phyloP scores from a whole-genome alignment of 169 alveolate genomes.

The Amoebophrya sp. region DNA sequence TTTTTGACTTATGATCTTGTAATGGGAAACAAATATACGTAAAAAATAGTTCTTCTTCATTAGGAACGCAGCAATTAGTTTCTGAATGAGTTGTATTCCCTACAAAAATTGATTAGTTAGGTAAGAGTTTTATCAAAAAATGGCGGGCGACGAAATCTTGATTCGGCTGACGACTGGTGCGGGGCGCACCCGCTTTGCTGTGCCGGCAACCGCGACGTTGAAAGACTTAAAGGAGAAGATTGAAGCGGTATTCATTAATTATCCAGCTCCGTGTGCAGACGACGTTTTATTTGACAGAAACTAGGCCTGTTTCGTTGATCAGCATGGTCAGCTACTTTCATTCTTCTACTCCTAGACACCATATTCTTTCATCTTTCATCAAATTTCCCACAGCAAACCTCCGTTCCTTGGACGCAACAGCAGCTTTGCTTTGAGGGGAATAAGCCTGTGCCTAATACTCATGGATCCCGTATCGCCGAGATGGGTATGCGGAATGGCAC shows the following conservation, averaged over 20 bases:
- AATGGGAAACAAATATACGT: too few relatives aligned
- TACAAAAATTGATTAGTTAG: too few relatives aligned
- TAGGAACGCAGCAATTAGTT: too few relatives aligned
- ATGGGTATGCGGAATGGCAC: not conserved
- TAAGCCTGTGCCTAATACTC: not conserved
- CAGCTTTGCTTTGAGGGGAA: conserved; percentile 4
- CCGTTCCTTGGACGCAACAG: not conserved
- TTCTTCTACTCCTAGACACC: not conserved
- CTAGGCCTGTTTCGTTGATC: too few relatives aligned
- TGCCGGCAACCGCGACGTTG: not conserved
- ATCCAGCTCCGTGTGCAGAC: too few relatives aligned
- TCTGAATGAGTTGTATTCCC: too few relatives aligned
- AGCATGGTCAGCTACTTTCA: too few relatives aligned
- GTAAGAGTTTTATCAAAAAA: too few relatives aligned
- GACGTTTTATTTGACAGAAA: too few relatives aligned
- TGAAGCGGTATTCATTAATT: not conserved
- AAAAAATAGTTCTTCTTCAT: too few relatives aligned
- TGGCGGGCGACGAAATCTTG: not conserved
- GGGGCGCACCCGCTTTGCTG: not conserved
- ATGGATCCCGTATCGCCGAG: not conserved
- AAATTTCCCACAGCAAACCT: not conserved
- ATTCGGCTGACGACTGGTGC: not conserved
- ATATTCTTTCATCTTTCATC: not conserved
- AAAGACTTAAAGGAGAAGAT: not conserved
- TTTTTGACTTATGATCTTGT: too few relatives aligned